These are phyloP conservation scores for Tricholoma flavovirens DNA, from an alignment of 768 basidiomycete species.

Conservation along the genomic window DNA sequence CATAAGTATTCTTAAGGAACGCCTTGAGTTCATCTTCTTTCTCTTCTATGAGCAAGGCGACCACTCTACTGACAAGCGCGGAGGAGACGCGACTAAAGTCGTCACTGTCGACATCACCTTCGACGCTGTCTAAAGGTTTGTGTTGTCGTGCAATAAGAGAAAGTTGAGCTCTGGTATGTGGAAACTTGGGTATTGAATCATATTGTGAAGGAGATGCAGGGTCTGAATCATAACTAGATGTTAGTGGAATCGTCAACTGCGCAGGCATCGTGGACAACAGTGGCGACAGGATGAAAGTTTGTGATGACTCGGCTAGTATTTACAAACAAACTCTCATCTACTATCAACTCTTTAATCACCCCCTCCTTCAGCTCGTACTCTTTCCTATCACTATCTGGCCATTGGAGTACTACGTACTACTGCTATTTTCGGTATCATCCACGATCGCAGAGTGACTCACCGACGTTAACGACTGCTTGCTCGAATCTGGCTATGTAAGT, in stretches of 20 bases:
- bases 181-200: slow-evolving; percentile 43
- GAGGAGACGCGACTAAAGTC: slow-evolving; percentile 48
- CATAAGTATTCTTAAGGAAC: slow-evolving; percentile 65
- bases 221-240: not conserved
- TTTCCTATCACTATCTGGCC: not conserved
- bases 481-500: too few relatives aligned
- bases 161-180: slow-evolving; percentile 81
- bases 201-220: not conserved
- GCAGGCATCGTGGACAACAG: not conserved
- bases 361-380: not conserved
- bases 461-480: too few relatives aligned
- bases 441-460: too few relatives aligned
- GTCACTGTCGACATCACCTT: slow-evolving; percentile 52
- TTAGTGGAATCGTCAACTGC: not conserved
- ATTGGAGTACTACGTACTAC: too few relatives aligned
- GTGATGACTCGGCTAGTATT: not conserved
- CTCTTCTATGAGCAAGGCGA: slow-evolving; percentile 69
- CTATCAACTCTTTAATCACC: not conserved
- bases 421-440: not conserved
- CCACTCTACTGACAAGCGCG: slow-evolving; percentile 64
- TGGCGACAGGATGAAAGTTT: not conserved
- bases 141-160: slow-evolving; percentile 67
- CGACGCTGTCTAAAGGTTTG: slow-evolving; percentile 54
- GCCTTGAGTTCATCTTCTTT: slow-evolving; percentile 82
- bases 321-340: not conserved